A percentile compares a stretch with the other conserved stretches of the same genome.
phyloP scores from a whole-genome alignment of 2,329 filamentous ascomycete genomes.

The Fusarium sp. region DNA sequence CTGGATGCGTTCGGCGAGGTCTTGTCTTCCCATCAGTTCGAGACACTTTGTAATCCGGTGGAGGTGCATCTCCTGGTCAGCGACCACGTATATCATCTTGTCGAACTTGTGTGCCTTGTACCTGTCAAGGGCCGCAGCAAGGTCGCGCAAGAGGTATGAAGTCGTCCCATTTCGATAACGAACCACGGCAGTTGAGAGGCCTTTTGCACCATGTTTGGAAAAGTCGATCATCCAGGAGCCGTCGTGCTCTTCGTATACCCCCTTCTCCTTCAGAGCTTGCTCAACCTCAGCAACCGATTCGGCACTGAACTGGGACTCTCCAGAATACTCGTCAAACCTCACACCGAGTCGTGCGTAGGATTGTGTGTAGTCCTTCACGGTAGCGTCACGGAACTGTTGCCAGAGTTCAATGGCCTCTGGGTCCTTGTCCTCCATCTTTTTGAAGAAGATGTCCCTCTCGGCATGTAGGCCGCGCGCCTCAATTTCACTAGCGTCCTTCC shows the following conservation, averaged over 20 bases:
- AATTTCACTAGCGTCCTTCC: slow-evolving; percentile 52
- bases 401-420: slow-evolving; percentile 63
- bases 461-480: slow-evolving; percentile 55
- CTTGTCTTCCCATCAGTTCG: slow-evolving; percentile 50
- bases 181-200: slow-evolving; percentile 74
- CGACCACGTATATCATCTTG: slow-evolving; percentile 84
- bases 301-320: slow-evolving; percentile 69
- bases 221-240: slow-evolving; percentile 78
- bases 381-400: slow-evolving; percentile 65
- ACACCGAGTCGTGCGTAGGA: slow-evolving; percentile 68
- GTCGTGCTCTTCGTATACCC: slow-evolving; percentile 72
- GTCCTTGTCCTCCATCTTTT: slow-evolving; percentile 69
- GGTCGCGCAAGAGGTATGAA: slow-evolving; percentile 74
- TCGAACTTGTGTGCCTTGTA: slow-evolving; percentile 72
- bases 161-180: slow-evolving; percentile 63
- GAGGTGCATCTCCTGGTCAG: slow-evolving; percentile 78
- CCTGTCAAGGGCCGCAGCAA: slow-evolving; percentile 75
- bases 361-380: slow-evolving; percentile 64
- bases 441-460: slow-evolving; percentile 68
- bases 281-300: slow-evolving; percentile 71
- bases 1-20: slow-evolving; percentile 49
- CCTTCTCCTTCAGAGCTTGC: slow-evolving; percentile 67
- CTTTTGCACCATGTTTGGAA: slow-evolving; percentile 77
- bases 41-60: slow-evolving; percentile 75
- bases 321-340: slow-evolving; percentile 70